Base-by-base conservation (phyloP, 768 basidiomycete species). In the Russula emetica region DNA sequence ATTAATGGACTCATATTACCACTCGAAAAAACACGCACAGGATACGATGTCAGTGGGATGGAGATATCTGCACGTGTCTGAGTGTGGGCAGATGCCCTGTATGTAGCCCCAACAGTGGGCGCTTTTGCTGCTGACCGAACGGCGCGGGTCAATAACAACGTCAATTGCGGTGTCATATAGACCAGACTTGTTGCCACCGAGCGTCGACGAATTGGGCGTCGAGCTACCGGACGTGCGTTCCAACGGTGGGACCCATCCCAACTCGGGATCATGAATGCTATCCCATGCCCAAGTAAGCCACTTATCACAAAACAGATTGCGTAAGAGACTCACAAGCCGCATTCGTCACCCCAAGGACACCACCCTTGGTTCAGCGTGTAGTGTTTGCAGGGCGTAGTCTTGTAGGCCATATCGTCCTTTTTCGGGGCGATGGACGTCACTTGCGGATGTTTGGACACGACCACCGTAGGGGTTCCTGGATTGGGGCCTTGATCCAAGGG, bases 61-160 rank as follows among this genome's bases (percentile, higher is more conserved):
- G 10, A 30, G 3, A 18, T 60, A 64, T 30, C 28, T 55, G 40
- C 63, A 60, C 5, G 7, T 7, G 5, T 60, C 24, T 20, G 13
- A 5, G 30, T 60, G 49, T n/a, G 63, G 59, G 38, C 63, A 64
- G 9, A 60, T 32, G 4, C 58, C 63, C 20, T 60, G 63, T 4
- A 60, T 51, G 54, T 32, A 56, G 1, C 63, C 59, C 63, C 63
- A 64, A 55, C 63, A 64, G 47, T 64, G 63, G 20, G 63, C 54
- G 14, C 47, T 22, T 40, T 24, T 58, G 59, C 54, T 64, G 38
- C 58, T 60, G 11, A 45, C 28, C 14, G 58, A 55, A 26, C 28
- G 62, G 0, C 3, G 34, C 1, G 22, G 2, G 40, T 51, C 47
- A 36, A n/a, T 0, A 8, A 2, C 9, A 11, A 22, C 24, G 14